Evolutionary conservation across 768 basidiomycete species (phyloP).

Genomic region (Nevesoporus exiguus): DNA sequence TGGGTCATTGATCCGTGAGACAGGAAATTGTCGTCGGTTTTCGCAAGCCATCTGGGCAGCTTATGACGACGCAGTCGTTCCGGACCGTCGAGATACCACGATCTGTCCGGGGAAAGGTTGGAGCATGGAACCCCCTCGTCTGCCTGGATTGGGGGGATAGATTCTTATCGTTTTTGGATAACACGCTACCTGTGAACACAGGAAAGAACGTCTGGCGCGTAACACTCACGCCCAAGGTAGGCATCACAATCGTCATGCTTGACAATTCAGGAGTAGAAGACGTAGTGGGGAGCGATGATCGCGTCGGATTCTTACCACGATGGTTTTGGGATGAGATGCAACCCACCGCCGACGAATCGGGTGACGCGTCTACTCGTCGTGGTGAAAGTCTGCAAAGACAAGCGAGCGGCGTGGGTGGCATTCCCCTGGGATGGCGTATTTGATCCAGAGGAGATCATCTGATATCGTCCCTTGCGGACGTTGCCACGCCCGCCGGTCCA

Average conservation of each 20-base stretch:
- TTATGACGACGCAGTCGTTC: conserved; percentile 66
- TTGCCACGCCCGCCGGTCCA: conserved; percentile 11
- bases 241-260: conserved; percentile 50
- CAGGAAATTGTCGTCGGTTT: conserved; percentile 88
- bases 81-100: conserved; percentile 79
- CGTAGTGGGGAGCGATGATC: conserved; percentile 62
- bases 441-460: conserved; percentile 21
- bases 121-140: conserved; percentile 71
- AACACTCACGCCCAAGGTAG: conserved; percentile 55
- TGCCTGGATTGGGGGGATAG: conserved; percentile 73
- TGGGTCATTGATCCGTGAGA: conserved; percentile 5
- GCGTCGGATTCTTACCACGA: conserved; percentile 74
- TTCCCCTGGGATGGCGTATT: conserved; percentile 22
- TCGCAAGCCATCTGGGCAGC: conserved; percentile 69
- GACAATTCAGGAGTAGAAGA: conserved; percentile 50
- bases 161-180: conserved; percentile 55
- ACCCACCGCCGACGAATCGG: neutral
- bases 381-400: conserved; percentile 3
- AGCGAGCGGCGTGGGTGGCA: neutral
- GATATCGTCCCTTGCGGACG: conserved; percentile 14
- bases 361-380: conserved; percentile 6
- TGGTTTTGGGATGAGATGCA: conserved; percentile 54
- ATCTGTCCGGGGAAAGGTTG: conserved; percentile 67
- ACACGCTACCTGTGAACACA: conserved; percentile 26
- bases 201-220: conserved; percentile 63